Base-by-base conservation (phyloP, 2,329 filamentous ascomycete genomes). In the Fusarium begoniae region DNA sequence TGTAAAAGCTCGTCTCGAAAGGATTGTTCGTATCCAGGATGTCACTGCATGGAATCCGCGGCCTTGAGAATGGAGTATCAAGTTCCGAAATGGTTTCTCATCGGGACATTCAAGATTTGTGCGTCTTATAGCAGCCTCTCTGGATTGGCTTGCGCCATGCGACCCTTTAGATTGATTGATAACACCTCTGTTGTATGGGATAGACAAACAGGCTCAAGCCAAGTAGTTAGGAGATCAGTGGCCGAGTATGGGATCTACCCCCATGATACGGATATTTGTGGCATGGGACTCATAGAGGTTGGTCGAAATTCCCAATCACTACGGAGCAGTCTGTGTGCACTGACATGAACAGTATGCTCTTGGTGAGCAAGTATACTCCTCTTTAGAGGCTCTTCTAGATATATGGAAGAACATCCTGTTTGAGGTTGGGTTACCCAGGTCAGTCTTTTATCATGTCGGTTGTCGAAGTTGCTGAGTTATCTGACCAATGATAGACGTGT, bases 11-110 rank as follows among this genome's bases (percentile, higher is more conserved):
- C 45, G 2, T 22, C 55, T 8, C 24, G 44, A 20, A 30, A 40
- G 17, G 14, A 53, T 6, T 74, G 70, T 22, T 68, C 65, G 2
- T 26, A 50, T 22, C 40, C 48, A 8, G 24, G 10, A 9, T 72
- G 70, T 2, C 9, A 26, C 5, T 58, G 65, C 1, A 24, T 41
- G 1, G 26, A 5, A 20, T 17, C 28, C 0, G 40, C 43, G 1
- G 9, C 13, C 7, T 41, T 70, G 2, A 66, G 24, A 11, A 8
- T 74, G 2, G 63, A 74, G 18, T 74, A 74, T 2, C 44, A 54
- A 14, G 54, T 74, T 20, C 72, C 72, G 3, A 62, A 4, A 20
- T 74, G 72, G 72, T 26, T 74, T 17, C 55, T 72, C 6, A 22
- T 26, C 18, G 22, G 35, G 3, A 44, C 63, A 2, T 38, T 69